A percentile compares a stretch with the other conserved stretches of the same genome.
Conservation (phyloP, 371 early-diverging fungal species). For the Rozella allomycis region DNA sequence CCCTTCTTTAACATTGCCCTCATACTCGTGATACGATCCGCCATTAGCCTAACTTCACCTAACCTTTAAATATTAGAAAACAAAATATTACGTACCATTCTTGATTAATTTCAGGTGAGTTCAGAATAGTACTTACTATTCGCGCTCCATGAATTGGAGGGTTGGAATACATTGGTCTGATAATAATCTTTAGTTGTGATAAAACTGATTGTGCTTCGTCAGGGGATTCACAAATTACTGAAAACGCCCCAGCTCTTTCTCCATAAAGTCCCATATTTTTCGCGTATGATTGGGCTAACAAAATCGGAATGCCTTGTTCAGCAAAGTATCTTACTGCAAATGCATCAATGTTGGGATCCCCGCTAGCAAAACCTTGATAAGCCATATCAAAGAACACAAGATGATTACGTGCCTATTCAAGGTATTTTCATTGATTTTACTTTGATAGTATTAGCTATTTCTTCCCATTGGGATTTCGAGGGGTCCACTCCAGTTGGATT, state of each 20-base stretch:
- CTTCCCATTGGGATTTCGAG: conserved; percentile 68
- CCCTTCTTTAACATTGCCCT: conserved; percentile 46
- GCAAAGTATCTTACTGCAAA: conserved; percentile 86
- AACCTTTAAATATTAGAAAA: conserved; percentile 16
- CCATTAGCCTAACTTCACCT: conserved; percentile 83
- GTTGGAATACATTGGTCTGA: conserved; percentile 94
- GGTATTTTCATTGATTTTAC: too few relatives aligned
- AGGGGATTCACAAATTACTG: conserved; percentile 48
- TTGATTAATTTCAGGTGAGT: conserved; percentile 40
- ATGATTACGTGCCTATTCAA: too few relatives aligned
- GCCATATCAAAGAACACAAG: conserved; percentile 95
- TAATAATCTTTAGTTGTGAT: conserved; percentile 81
- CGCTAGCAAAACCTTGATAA: conserved; percentile 96
- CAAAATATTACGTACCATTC: conserved; percentile 45
- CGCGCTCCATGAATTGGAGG: conserved; percentile 86
- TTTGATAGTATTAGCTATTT: conserved; percentile 58
- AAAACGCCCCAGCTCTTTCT: conserved; percentile 91
- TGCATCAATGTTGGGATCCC: conserved; percentile 71
- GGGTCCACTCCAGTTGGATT: conserved; percentile 98
- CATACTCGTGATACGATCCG: conserved; percentile 90
- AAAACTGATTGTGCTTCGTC: conserved; percentile 66
- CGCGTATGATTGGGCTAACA: conserved; percentile 87
- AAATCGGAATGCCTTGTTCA: conserved; percentile 45
- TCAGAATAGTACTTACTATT: conserved; percentile 71
- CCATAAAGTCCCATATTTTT: conserved; percentile 98